These are phyloP conservation scores for Friedmanniomyces simplex DNA, from an alignment of 495 filamentous ascomycete species.

Conservation along the genomic window DNA sequence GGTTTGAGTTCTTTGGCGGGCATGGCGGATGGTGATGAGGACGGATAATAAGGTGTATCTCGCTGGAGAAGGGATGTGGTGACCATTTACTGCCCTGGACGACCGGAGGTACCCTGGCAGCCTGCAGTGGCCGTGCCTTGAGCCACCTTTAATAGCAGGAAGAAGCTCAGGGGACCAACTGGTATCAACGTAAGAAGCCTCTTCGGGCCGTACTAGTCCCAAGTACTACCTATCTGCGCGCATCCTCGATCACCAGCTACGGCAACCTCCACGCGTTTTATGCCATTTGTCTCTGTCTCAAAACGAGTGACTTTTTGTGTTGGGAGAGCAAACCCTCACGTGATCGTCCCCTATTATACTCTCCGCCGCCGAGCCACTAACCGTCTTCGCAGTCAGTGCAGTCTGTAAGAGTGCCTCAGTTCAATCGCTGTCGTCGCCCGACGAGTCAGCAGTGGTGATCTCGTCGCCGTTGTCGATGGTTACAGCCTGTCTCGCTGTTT, in stretches of 20 bases:
- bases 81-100: too few species aligned
- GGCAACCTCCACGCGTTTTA: not conserved
- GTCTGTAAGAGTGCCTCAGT: too few species aligned
- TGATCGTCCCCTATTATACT: not conserved
- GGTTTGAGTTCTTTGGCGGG: slow-evolving; percentile 18
- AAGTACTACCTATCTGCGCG: not conserved
- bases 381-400: not conserved
- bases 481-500: too few species aligned
- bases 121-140: too few species aligned
- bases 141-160: too few species aligned
- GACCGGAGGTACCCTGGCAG: too few species aligned
- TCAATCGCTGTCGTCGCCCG: too few species aligned
- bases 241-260: not conserved
- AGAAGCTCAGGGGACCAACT: not conserved
- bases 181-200: not conserved
- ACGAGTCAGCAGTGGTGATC: too few species aligned
- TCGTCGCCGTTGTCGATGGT: too few species aligned
- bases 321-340: not conserved
- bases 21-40: slow-evolving; percentile 10
- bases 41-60: too few species aligned
- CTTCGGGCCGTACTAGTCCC: too few species aligned
- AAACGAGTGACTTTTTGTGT: not conserved
- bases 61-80: too few species aligned
- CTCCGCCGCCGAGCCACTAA: not conserved
- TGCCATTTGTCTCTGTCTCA: not conserved